phyloP scores from a whole-genome alignment of 1,284 basidiomycete genomes.

The Boletus semigastroideus region DNA sequence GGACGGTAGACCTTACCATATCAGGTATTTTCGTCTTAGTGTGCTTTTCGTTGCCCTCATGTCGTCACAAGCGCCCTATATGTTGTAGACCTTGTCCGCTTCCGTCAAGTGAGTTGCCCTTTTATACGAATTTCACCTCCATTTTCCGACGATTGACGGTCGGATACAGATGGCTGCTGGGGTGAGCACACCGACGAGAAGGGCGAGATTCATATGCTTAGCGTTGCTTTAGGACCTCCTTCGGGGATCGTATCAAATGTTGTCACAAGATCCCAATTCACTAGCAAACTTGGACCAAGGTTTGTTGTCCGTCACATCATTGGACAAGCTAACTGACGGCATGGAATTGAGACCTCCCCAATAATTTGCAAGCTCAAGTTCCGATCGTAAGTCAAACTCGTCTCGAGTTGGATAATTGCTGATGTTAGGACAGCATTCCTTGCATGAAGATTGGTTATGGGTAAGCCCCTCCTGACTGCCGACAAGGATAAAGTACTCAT shows the following conservation, averaged over 20 bases:
- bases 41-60: slow-evolving; percentile 3
- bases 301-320: slow-evolving; percentile 24
- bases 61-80: slow-evolving; percentile 75
- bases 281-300: slow-evolving; percentile 96
- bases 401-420: slow-evolving; percentile 1
- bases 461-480: slow-evolving; percentile 40
- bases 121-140: not conserved
- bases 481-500: slow-evolving; percentile 10
- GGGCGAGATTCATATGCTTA: not conserved
- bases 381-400: slow-evolving; percentile 67
- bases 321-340: not conserved
- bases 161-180: slow-evolving; percentile 70
- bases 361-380: slow-evolving; percentile 85
- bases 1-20: slow-evolving; percentile 83
- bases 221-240: slow-evolving; percentile 69
- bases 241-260: slow-evolving; percentile 87
- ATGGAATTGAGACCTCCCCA: slow-evolving; percentile 73
- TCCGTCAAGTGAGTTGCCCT: slow-evolving; percentile 67
- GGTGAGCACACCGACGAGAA: slow-evolving; percentile 42
- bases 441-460: slow-evolving; percentile 93
- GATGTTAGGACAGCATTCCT: slow-evolving; percentile 59
- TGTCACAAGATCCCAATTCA: slow-evolving; percentile 92
- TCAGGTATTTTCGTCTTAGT: slow-evolving; percentile 55
- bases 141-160: slow-evolving; percentile 10
- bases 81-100: slow-evolving; percentile 93